phyloP scores from a whole-genome alignment of 768 basidiomycete genomes.

The Cystobasidiopsis lactophilus region DNA sequence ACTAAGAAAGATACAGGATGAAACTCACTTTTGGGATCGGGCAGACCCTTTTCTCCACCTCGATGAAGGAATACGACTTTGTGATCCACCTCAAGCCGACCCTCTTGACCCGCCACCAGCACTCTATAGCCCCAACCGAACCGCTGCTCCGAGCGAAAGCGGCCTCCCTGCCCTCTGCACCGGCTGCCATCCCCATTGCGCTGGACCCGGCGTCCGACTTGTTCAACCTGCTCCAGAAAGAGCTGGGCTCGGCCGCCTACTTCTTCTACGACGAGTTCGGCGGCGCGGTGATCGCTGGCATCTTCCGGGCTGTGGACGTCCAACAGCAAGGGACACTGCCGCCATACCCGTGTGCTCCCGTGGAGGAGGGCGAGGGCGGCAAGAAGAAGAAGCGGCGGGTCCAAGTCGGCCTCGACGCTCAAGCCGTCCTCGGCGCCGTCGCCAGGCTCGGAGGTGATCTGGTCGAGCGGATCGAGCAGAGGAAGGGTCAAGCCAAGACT shows the following conservation, averaged over 20 bases:
- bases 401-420: background rate
- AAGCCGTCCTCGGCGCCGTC: background rate
- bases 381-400: background rate
- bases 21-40: no score
- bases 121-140: conserved; percentile 27
- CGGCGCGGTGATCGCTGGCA: conserved; percentile 50
- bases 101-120: conserved; percentile 47
- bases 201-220: conserved; percentile 58
- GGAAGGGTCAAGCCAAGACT: background rate
- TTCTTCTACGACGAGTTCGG: conserved; percentile 71
- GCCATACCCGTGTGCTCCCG: no score
- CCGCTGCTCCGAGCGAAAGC: conserved; percentile 31
- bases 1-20: no score
- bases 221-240: conserved; percentile 52
- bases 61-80: conserved; percentile 64
- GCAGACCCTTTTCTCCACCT: conserved; percentile 67
- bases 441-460: background rate
- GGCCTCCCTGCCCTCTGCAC: conserved; percentile 7
- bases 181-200: conserved; percentile 32
- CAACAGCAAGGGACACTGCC: no score
- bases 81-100: conserved; percentile 48
- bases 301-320: conserved; percentile 47
- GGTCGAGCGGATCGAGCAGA: background rate
- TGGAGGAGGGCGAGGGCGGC: no score
- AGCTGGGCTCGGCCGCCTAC: conserved; percentile 40